Conservation (phyloP, 768 basidiomycete genomes). For the Collybiopsis confluens region DNA sequence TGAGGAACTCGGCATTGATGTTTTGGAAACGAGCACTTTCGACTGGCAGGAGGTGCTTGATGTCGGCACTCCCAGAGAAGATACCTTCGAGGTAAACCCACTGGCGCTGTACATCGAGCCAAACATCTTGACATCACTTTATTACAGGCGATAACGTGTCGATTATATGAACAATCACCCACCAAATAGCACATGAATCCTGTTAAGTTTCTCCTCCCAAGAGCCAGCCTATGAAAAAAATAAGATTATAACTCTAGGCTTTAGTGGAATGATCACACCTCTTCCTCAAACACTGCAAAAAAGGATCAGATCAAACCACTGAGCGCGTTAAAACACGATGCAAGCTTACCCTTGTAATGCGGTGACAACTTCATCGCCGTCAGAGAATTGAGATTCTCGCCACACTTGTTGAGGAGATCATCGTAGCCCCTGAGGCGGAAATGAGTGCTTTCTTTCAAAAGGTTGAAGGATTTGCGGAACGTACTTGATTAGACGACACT, state of each 20-base stretch:
- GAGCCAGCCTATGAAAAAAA: constrained; percentile 56
- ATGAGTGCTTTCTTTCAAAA: constrained; percentile 12
- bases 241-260: constrained; percentile 7
- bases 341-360: constrained; percentile 82
- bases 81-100: constrained; percentile 99
- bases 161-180: constrained; percentile 1
- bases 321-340: constrained; percentile 5
- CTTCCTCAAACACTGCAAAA: constrained; percentile 78
- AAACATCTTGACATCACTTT: constrained; percentile 61
- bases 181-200: constrained; percentile 96
- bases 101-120: constrained; percentile 99
- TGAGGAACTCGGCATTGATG: constrained; percentile 96
- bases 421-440: constrained; percentile 77
- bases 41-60: constrained; percentile 96
- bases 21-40: constrained; percentile 98
- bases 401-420: constrained; percentile 93
- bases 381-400: constrained; percentile 94
- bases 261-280: constrained; percentile 37
- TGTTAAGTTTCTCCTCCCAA: constrained; percentile 96
- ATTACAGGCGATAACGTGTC: neutral
- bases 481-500: constrained; percentile 89
- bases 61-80: constrained; percentile 98
- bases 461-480: constrained; percentile 12
- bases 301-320: constrained; percentile 8
- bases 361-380: constrained; percentile 97